These are phyloP conservation scores for Omphalotus olearius DNA, from an alignment of 1,284 basidiomycete genomes.

Conservation along the genomic window DNA sequence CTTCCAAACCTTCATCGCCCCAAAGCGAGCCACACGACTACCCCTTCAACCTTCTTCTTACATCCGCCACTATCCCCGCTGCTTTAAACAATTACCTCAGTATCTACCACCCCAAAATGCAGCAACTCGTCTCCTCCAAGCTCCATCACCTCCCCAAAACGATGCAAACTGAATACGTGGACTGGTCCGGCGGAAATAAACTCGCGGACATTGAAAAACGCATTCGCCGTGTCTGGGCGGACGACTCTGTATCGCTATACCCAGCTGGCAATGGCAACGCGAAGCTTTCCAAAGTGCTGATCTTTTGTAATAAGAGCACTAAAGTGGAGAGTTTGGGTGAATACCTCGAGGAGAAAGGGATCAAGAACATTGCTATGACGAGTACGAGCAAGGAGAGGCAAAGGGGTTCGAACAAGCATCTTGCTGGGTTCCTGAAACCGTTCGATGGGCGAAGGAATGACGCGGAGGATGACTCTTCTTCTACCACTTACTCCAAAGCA, in stretches of 20 bases:
- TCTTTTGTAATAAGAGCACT: slow-evolving; percentile 77
- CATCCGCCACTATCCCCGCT: slow-evolving; percentile 85
- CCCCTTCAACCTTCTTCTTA: slow-evolving; percentile 76
- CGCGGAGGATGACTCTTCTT: neutral
- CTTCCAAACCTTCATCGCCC: slow-evolving; percentile 9
- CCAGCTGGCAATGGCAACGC: neutral
- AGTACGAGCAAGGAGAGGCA: slow-evolving; percentile 50
- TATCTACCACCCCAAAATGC: slow-evolving; percentile 53
- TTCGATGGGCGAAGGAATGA: slow-evolving; percentile 32
- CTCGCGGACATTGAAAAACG: slow-evolving; percentile 74
- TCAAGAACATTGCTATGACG: slow-evolving; percentile 59
- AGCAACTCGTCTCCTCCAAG: slow-evolving; percentile 71
- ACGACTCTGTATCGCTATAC: slow-evolving; percentile 36
- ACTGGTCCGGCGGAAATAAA: slow-evolving; percentile 76
- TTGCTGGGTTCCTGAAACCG: slow-evolving; percentile 74
- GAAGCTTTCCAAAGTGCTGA: slow-evolving; percentile 56
- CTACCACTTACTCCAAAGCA: too few species aligned
- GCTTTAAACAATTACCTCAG: slow-evolving; percentile 67
- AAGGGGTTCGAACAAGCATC: slow-evolving; percentile 68
- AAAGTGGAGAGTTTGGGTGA: slow-evolving; percentile 58
- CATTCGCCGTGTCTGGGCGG: slow-evolving; percentile 69
- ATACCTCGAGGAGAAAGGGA: slow-evolving; percentile 55
- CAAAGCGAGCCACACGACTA: slow-evolving; percentile 34
- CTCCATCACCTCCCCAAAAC: slow-evolving; percentile 73
- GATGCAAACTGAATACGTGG: slow-evolving; percentile 69